Base-by-base conservation (phyloP, 2,329 filamentous ascomycete genomes). In the Ascochyta koolunga region DNA sequence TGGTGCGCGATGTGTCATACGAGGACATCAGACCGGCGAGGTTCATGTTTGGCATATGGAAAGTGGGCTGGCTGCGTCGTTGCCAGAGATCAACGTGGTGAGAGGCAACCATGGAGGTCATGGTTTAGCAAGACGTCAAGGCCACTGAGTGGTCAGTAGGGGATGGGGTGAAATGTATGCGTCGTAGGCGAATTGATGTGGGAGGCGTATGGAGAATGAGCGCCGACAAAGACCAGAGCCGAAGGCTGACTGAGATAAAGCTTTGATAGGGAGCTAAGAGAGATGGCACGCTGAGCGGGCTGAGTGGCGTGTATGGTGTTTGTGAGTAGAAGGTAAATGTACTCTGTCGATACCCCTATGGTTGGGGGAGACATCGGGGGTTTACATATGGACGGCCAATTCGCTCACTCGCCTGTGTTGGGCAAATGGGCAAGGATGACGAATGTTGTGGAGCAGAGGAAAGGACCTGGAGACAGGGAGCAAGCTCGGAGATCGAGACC, bases 41-140 rank as follows among this genome's bases (percentile, higher is more conserved):
- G 47, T 67, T 62, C 62, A 74, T 69, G 60, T 63, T 67, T 21
- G 66, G 56, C 22, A 71, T 64, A 37, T 73, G 66, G 33, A 69
- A 59, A 22, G 64, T 31, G 38, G 66, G 62, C 37, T 74, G 67
- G 40, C 61, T 56, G 61, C 68, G 69, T 50, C 66, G 65, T 59
- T 68, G 71, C 73, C 73, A 76, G 43, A 73, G 56, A 40, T 61
- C 65, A 35, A 63, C 55, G 51, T 72, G 72, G 16, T 74, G 72
- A 58, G 68, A 60, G 42, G 70, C 72, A 68, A 76, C 65, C 54
- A 73, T 71, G 45, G 71, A 66, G 40, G 73, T 68, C 72, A 76
- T 76, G 56, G 62, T 61, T 60, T 60, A 64, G 58, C 57, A 56
- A 60, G 46, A 50, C 57, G 62, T 58, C 59, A 25, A 50, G 56